These are phyloP conservation scores for Backusella tarrabulga DNA, from an alignment of 192 early-diverging fungal species.

Conservation along the genomic window DNA sequence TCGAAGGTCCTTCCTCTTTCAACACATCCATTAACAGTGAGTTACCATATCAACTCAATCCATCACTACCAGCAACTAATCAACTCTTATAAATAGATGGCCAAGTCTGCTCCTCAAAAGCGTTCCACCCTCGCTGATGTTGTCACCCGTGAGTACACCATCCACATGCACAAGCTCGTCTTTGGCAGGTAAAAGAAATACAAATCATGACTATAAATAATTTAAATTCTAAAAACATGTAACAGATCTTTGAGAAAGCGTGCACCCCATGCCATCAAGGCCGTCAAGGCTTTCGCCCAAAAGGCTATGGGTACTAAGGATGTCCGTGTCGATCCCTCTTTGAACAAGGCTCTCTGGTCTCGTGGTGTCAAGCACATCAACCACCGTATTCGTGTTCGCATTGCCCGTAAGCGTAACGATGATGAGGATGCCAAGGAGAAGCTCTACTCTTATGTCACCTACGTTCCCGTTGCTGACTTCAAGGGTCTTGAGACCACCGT, in stretches of 20 bases:
- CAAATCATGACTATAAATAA: not conserved
- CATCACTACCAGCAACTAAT: not conserved
- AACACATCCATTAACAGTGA: slow-evolving; percentile 1
- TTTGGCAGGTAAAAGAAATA: slow-evolving; percentile 56
- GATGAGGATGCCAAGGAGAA: slow-evolving; percentile 95
- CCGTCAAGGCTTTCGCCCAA: slow-evolving; percentile 86
- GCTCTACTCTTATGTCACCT: slow-evolving; percentile 93
- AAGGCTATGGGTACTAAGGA: slow-evolving; percentile 95
- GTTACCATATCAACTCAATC: not conserved
- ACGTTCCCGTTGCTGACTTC: slow-evolving; percentile 84
- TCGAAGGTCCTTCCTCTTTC: slow-evolving; percentile 6
- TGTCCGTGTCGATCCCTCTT: slow-evolving; percentile 91
- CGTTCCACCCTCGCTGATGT: slow-evolving; percentile 84
- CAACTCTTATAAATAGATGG: slow-evolving; percentile 47
- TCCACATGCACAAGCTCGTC: slow-evolving; percentile 97
- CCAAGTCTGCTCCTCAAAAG: slow-evolving; percentile 48
- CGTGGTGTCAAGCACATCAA: slow-evolving; percentile 91
- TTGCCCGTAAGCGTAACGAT: slow-evolving; percentile 96
- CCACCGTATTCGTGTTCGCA: slow-evolving; percentile 93
- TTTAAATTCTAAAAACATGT: not conserved
- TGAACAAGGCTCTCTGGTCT: slow-evolving; percentile 96
- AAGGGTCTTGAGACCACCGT: slow-evolving; percentile 60
- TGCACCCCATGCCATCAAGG: slow-evolving; percentile 93
- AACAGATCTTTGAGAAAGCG: slow-evolving; percentile 91
- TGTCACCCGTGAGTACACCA: slow-evolving; percentile 98